Base-by-base conservation (phyloP, 106 monocot species). In the Posidonia australis region DNA sequence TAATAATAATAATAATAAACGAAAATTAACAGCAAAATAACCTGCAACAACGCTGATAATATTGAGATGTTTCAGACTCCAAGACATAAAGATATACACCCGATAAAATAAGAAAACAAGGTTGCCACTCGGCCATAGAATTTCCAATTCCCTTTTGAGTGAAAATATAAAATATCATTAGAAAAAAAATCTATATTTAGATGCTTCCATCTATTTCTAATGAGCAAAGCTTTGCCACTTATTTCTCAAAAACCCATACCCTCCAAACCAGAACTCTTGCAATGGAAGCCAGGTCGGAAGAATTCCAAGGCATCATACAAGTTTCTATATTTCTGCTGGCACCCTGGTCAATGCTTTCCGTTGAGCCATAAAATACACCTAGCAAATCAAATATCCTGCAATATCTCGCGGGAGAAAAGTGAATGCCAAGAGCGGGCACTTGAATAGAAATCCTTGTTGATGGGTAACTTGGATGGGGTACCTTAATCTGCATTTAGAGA, bases 71-170 rank as follows among this genome's bases (percentile, higher is more conserved):
- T 46, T 80, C 82, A 48, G 90, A 86, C 58, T 96, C 96, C 73
- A 90, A 77, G 62, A 90, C 82, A 78, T 96, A 96, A 47, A 96
- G 82, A 81, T 96, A 84, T 23, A 96, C 27, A n/a, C 96, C 96
- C 19, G 87, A 96, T 85, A 96, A 75, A 23, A 84, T 67, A 70
- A 96, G 60, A 79, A 81, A 78, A 75, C 96, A 90, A 65, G 84
- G 82, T 46, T 90, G 77, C 96, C 96, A 96, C 70, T 90, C 87
- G 63, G 96, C 96, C 54, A 80, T 64, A 76, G 84, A 82, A 78
- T 90, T 77, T 26, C 94, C 87, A 78, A 96, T 66, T 9, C 96
- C 96, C 96, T 96, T n/a, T 59, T n/a, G 10, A 30, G 63, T 57
- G 4, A 69, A 72, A 46, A 26, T 60, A n/a, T 44, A 58, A 66